Conservation (phyloP, 2,329 filamentous ascomycete species). For the Rhynchosporium graminicola region DNA sequence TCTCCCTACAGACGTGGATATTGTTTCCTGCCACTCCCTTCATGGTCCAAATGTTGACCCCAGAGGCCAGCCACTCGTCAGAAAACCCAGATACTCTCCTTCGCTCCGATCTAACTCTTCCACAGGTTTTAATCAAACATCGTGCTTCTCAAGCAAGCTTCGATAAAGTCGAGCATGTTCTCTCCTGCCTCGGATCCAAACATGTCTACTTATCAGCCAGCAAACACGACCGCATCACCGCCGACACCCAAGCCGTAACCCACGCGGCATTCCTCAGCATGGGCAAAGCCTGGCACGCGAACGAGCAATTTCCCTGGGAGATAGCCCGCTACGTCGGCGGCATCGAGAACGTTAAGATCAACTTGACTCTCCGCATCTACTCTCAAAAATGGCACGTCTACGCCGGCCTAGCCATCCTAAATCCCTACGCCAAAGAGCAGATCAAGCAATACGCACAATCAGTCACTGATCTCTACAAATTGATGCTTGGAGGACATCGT, state of each 20-base stretch:
- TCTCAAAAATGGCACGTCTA: constrained; percentile 99
- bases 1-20: constrained; percentile 84
- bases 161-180: constrained; percentile 74
- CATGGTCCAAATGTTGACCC: constrained; percentile 91
- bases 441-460: constrained; percentile 92
- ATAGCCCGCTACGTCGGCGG: constrained; percentile 92
- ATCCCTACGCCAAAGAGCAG: constrained; percentile 87
- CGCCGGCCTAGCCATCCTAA: constrained; percentile 93
- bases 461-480: constrained; percentile 92
- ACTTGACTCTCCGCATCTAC: constrained; percentile 95
- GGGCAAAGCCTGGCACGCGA: constrained; percentile 97
- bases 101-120: constrained; percentile 9
- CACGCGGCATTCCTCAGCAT: constrained; percentile 96
- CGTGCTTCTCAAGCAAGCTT: constrained; percentile 78
- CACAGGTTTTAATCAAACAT: constrained; percentile 81
- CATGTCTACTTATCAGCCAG: constrained; percentile 83
- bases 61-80: constrained; percentile 82
- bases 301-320: constrained; percentile 96
- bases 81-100: constrained; percentile 11
- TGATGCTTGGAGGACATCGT: constrained; percentile 86
- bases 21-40: constrained; percentile 93
- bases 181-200: constrained; percentile 82
- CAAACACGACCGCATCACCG: constrained; percentile 94
- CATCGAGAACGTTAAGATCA: constrained; percentile 99
- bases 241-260: constrained; percentile 96